Base-by-base conservation (phyloP, 257 asterid genomes). In the Knoxia roxburghii region DNA sequence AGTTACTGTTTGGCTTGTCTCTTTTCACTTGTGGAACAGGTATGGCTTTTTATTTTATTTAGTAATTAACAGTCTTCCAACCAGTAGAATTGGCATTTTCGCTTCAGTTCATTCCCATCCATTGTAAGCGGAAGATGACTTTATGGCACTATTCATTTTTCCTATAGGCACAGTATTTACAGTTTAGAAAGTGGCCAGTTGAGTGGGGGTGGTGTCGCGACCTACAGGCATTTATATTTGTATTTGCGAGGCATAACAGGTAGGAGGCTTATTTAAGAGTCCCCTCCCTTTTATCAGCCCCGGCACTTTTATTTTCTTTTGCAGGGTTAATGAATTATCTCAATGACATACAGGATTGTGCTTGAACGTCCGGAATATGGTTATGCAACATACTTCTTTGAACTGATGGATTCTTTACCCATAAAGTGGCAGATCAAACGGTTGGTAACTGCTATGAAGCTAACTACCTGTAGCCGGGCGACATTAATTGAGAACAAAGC, bases 181-280 rank as follows among this genome's bases (percentile, higher is more conserved):
- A 46, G 61, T 87, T 85, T 68, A 83, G 95, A 49, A 79, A 84
- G 32, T 90, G 96, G 99, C 97, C 99, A 12, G 95, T 82, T 72
- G 97, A 94, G 80, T 94, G 99, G 99, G 99, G 99, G 48, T 94
- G 99, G 99, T 88, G 95, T 73, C 87, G 97, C 51, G 96, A 94
- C 75, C 88, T 94, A 64, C 96, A 85, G 76, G 86, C 97, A 24
- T 94, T 94, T 79, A 87, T 94, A 69, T 94, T 94, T 68, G 97
- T 94, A 65, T 90, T 94, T 75, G 86, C 84, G 75, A 90, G 88
- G 63, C 99, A 94, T 75, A 83, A 94, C 83, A 94, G 97, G 97
- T 88, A 49, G 20, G 59, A 53, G 27, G 41, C 63, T 70, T 68
- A 66, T 48, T 57, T 54, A 51, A 32, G 50, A 53, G 6, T 17